These are phyloP conservation scores for Solanum rostratum DNA, from an alignment of 257 asterid genomes.

Conservation along the genomic window DNA sequence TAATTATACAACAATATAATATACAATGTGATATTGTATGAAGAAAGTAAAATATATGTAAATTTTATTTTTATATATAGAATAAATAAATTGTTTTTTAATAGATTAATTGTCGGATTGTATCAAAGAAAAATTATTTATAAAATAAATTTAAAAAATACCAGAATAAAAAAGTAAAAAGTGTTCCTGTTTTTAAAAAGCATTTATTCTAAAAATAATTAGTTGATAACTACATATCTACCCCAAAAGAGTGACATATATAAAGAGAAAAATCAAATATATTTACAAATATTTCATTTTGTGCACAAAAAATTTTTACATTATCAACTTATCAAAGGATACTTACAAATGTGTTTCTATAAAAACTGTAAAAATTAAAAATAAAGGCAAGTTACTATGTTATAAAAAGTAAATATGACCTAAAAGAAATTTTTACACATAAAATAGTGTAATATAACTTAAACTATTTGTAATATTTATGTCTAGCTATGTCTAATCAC, in stretches of 20 bases:
- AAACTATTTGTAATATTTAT: not conserved
- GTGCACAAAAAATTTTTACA: not conserved
- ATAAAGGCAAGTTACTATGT: not conserved
- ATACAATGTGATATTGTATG: too few relatives aligned
- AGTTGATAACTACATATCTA: not conserved
- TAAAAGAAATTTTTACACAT: not conserved
- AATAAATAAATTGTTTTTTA: not conserved
- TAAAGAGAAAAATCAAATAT: not conserved
- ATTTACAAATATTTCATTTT: not conserved
- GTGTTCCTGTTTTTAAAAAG: not conserved
- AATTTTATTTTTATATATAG: not conserved
- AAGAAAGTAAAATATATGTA: not conserved
- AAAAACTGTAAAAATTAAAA: not conserved
- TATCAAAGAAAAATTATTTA: not conserved
- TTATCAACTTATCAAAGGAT: not conserved
- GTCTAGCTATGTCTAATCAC: not conserved
- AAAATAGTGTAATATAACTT: not conserved
- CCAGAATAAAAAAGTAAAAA: not conserved
- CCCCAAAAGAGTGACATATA: not conserved
- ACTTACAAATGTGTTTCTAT: not conserved
- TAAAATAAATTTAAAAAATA: not conserved
- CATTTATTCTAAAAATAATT: not conserved
- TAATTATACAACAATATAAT: not conserved
- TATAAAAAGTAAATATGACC: not conserved
- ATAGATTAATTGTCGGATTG: not conserved